These are phyloP conservation scores for Torulaspora quercuum DNA, from an alignment of 805 yeast species.

Conservation along the genomic window DNA sequence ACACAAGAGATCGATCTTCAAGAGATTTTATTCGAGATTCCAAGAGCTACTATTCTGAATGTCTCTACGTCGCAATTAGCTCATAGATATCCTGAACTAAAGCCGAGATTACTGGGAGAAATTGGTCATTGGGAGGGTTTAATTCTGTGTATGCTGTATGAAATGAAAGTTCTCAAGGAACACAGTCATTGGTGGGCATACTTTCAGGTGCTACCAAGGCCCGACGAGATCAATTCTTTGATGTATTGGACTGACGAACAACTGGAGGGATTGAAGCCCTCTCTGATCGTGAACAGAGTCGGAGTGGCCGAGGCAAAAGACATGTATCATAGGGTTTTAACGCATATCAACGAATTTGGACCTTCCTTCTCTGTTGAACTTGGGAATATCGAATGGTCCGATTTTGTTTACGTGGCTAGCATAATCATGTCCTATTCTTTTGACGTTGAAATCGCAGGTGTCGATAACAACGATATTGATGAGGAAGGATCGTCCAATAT, in stretches of 20 bases:
- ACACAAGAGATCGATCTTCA: slow-evolving; percentile 53
- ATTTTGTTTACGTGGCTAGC: slow-evolving; percentile 71
- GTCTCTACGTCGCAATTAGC: slow-evolving; percentile 53
- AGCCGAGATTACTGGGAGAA: slow-evolving; percentile 40
- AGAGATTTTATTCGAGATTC: slow-evolving; percentile 67
- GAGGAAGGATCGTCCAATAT: slow-evolving; percentile 40
- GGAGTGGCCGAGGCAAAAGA: slow-evolving; percentile 66
- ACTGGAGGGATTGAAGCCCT: slow-evolving; percentile 56
- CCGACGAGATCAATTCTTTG: slow-evolving; percentile 52
- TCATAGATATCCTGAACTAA: slow-evolving; percentile 33
- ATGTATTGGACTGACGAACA: slow-evolving; percentile 79
- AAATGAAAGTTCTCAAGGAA: slow-evolving; percentile 44
- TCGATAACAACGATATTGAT: slow-evolving; percentile 34
- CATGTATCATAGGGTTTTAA: slow-evolving; percentile 46
- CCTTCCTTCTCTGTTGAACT: slow-evolving; percentile 28
- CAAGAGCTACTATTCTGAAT: slow-evolving; percentile 55
- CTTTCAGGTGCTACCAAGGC: slow-evolving; percentile 63
- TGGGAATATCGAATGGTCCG: slow-evolving; percentile 45
- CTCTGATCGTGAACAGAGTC: slow-evolving; percentile 62
- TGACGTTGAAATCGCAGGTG: slow-evolving; percentile 57
- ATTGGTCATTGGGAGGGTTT: slow-evolving; percentile 73
- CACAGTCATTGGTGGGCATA: slow-evolving; percentile 66
- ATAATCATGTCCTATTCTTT: slow-evolving; percentile 86
- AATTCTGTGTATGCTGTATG: slow-evolving; percentile 64
- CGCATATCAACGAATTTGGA: slow-evolving; percentile 23